Base-by-base conservation (phyloP, 2,329 filamentous ascomycete species). In the Aspergillus novofumigatus region DNA sequence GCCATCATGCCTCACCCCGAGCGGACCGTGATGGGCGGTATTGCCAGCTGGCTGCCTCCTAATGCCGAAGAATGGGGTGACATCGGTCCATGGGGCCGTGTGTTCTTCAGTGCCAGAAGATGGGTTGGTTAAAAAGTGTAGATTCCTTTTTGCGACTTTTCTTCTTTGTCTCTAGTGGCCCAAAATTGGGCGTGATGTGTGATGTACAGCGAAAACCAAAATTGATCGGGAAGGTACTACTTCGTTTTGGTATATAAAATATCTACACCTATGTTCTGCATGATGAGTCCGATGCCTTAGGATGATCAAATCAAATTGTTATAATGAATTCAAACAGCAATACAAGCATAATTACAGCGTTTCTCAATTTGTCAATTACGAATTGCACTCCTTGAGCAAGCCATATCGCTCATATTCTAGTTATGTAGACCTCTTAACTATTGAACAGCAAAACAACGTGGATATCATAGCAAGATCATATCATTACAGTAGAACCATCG, bases 1-100 rank as follows among this genome's bases (percentile, higher is more conserved):
- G 91, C 91, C 6, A 84, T 96, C 78, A 96, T 97, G 92, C 92
- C 92, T 59, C 92, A 96, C 73, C 92, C 92, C 1, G 92, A 97
- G 78, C 84, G 92, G n/a, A 95, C 90, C 17, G 86, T 96, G 57
- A 78, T 95, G 78, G 86, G 85, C 56, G 90, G 91, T 57, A 87
- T 92, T 59, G 86, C 82, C 50, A 93, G 89, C 72, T 96, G 87
- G 73, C 78, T 88, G 60, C 89, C 91, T 7, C 79, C 85, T 58
- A 83, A 84, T 51, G 69, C 70, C 35, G 81, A 83, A 64, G 80
- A 86, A 60, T 92, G 89, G 89, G 90, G 89, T 28, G 88, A 92
- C 64, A 88, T 88, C 70, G 90, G 91, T 1, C 91, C 92, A 21
- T 96, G 92, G 92, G 81, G 88, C 61, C 83, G 90, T 69, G 81